A percentile compares a stretch with the other conserved stretches of the same genome.
phyloP scores from a whole-genome alignment of 495 filamentous ascomycete genomes.

The Podospora australis region DNA sequence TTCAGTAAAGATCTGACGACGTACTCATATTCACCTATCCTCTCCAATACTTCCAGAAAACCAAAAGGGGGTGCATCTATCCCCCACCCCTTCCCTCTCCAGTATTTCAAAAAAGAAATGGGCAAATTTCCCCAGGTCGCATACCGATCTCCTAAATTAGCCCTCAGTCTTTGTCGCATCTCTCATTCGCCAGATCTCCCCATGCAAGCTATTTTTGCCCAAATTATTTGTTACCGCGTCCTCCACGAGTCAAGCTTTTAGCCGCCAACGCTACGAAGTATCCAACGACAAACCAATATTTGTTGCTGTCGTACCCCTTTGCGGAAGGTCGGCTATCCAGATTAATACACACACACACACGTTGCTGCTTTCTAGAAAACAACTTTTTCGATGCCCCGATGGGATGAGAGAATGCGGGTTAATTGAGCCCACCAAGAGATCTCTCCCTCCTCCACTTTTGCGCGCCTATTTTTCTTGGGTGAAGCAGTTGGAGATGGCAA shows the following conservation, averaged over 20 bases:
- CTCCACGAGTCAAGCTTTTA: conserved; percentile 4
- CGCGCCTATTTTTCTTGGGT: background rate
- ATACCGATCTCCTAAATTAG: conserved; percentile 3
- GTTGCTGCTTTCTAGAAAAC: background rate
- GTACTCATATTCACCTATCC: background rate
- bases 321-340: conserved; percentile 5
- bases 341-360: background rate
- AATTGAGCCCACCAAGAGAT: background rate
- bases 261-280: conserved; percentile 11
- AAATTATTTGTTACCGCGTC: conserved; percentile 7
- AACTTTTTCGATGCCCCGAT: too few species aligned
- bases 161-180: background rate
- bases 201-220: conserved; percentile 16
- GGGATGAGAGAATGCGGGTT: too few species aligned
- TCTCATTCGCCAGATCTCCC: background rate
- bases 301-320: background rate
- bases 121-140: conserved; percentile 7
- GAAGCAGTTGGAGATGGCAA: too few species aligned
- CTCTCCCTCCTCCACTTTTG: background rate
- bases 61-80: background rate
- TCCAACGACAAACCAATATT: too few species aligned
- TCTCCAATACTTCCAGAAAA: background rate
- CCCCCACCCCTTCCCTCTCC: background rate
- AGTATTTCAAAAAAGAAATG: conserved; percentile 1
- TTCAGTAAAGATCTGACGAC: too few species aligned